Base-by-base conservation (phyloP, 2,329 filamentous ascomycete species). In the Aspergillus spinulosporus region DNA sequence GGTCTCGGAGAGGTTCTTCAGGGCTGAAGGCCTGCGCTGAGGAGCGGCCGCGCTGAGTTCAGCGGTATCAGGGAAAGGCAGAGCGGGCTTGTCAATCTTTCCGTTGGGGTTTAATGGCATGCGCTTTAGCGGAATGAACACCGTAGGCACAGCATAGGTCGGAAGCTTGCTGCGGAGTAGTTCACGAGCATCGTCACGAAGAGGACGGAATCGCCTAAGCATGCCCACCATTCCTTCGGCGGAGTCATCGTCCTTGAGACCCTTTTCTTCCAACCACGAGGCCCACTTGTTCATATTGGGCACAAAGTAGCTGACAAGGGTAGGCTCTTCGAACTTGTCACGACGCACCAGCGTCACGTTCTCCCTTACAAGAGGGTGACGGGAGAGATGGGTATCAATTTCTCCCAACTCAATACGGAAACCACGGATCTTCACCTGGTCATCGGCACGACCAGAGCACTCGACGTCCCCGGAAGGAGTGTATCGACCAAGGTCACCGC, bases 401-500 rank as follows among this genome's bases (percentile, higher is more conserved):
- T 97, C 94, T 61, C 88, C 88, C 45, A 97, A 85, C 76, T 99
- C 94, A 64, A 99, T 96, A 59, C 93, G 84, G 81, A 97, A 97
- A 1, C 93, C 93, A 58, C 94, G 88, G 62, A 97, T 93, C 80
- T 97, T 99, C 77, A 97, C 90, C 71, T 97, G 93, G 63, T 88
- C 84, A 68, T 97, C 93, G 26, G 86, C 86, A 57, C 94, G 83
- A 21, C 93, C 93, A 7, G 88, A 87, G 68, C 86, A 89, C 67
- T 89, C 88, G 8, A 91, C 88, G 62, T 88, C 86, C 36, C 89
- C 90, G 44, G 85, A 81, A 2, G 82, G 79, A 50, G 85, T 84
- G 68, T 89, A 92, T 56, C 86, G 80, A 3, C 93, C 93, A 3
- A 99, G 77, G 71, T 97, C 93, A 28, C 93, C 94, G 39, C 88